Percentiles rank a stretch among this genome's conserved stretches.
These are phyloP conservation scores for Lepidium africanum DNA, from an alignment of 345 rosid species.

Conservation along the genomic window DNA sequence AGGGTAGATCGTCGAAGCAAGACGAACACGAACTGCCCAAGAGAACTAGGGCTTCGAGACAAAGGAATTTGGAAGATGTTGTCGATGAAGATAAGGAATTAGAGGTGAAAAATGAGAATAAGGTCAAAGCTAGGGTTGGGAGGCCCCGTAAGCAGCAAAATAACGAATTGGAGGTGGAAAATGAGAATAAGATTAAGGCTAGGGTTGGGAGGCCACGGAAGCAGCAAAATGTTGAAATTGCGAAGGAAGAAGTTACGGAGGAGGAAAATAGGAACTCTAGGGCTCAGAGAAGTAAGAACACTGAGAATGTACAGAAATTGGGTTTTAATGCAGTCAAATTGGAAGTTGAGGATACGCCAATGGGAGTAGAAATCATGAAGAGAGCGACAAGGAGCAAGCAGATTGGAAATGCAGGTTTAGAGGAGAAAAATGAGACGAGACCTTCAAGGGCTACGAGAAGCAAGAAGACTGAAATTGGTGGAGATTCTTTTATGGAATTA, in stretches of 20 bases:
- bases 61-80: background rate
- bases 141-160: constrained; percentile 13
- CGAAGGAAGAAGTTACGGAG: constrained; percentile 9
- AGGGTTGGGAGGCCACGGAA: background rate
- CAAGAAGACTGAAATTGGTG: constrained; percentile 23
- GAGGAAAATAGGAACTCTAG: constrained; percentile 14
- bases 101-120: constrained; percentile 8
- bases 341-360: constrained; percentile 19
- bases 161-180: too few species aligned
- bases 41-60: constrained; percentile 32
- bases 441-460: constrained; percentile 33
- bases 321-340: constrained; percentile 11
- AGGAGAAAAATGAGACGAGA: background rate
- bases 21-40: constrained; percentile 7
- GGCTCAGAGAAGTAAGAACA: constrained; percentile 21
- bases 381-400: constrained; percentile 30
- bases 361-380: constrained; percentile 2
- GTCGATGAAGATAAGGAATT: background rate
- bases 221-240: background rate
- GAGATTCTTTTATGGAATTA: constrained; percentile 13
- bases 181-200: background rate
- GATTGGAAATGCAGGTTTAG: background rate
- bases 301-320: constrained; percentile 6
- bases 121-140: constrained; percentile 16
- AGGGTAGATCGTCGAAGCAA: constrained; percentile 12